Evolutionary conservation across 805 yeast species (phyloP).

Genomic region (Ogataea neopini): DNA sequence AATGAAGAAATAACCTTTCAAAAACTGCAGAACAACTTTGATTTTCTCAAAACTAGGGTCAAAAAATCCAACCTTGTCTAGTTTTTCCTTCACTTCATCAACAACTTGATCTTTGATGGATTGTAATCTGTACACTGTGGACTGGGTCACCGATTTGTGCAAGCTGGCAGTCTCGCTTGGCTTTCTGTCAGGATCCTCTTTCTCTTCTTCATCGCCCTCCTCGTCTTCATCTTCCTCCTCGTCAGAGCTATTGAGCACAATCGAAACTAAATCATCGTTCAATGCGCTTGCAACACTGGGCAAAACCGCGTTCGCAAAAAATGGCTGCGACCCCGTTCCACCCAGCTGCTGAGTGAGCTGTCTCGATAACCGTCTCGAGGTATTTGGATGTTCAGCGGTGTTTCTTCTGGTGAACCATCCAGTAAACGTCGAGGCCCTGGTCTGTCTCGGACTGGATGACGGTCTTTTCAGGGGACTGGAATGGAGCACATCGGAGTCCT

Average conservation of each 20-base stretch:
- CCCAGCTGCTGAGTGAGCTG: conserved; percentile 17
- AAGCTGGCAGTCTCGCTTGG: neutral
- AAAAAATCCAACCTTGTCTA: conserved; percentile 29
- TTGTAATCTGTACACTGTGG: conserved; percentile 13
- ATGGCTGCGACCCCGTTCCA: conserved; percentile 13
- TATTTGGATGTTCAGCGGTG: conserved; percentile 7
- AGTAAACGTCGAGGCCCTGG: conserved; percentile 9
- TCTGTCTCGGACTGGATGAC: neutral
- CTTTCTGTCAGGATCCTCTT: neutral
- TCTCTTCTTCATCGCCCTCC: conserved; percentile 4
- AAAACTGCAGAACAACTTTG: conserved; percentile 17
- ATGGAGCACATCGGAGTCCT: neutral
- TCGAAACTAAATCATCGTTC: conserved; percentile 23
- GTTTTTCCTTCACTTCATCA: conserved; percentile 20
- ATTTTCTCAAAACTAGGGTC: conserved; percentile 26
- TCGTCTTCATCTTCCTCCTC: conserved; percentile 11
- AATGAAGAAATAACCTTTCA: conserved; percentile 33
- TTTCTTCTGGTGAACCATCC: conserved; percentile 9
- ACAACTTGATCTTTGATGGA: conserved; percentile 21
- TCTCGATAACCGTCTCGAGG: conserved; percentile 10
- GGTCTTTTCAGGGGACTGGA: neutral
- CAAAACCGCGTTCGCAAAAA: conserved; percentile 14
- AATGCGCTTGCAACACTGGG: conserved; percentile 14
- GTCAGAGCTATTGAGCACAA: conserved; percentile 16
- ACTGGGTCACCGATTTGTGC: neutral